Base-by-base conservation (phyloP, 75 land plant genomes). In the Sequoia sempervirens region DNA sequence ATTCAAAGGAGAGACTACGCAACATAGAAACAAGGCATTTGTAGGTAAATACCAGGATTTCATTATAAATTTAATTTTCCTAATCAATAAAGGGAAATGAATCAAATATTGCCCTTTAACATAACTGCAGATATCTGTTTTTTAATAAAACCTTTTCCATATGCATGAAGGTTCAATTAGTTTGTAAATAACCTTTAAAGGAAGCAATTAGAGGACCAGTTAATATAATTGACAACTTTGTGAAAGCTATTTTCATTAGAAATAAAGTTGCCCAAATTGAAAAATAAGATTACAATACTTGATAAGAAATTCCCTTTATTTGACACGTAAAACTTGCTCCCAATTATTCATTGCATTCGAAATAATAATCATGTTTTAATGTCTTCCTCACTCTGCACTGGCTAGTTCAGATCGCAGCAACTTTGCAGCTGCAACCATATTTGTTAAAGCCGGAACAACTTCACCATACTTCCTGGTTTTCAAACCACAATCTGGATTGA, bases 401-500 rank as follows among this genome's bases (percentile, higher is more conserved):
- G 80, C 85, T 5, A 86, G 86, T 86, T 86, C 86, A 66, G 87
- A 52, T 36, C 86, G 86, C 11, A 86, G 79, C 23, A 38, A 30
- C 80, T 86, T 86, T 26, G 87, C 85, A 28, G 87, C 87, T 23
- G 64, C 81, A 37, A 86, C 87, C 87, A 86, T 83, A 86, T 86
- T 86, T 38, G 80, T 86, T 4, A 86, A 58, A 30, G 87, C 86
- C 2, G 87, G 87, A 28, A 85, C 66, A 75, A 86, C 87, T 86
- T 84, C 87, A 32, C 72, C 37, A 38, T 86, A 86, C 86, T 86
- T 86, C 4, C 87, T 38, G 6, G 86, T 85, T 74, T 85, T 85
- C 53, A 85, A 45, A 43, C 86, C 86, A 85, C 86, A 85, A 79
- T 86, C 87, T 17, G 87, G 87, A 80, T 86, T 86, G 18, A 86